Evolutionary conservation across 2,329 filamentous ascomycete species (phyloP), one percentile per base, ranked within the genome.

Genomic region (Colletotrichum musae): DNA sequence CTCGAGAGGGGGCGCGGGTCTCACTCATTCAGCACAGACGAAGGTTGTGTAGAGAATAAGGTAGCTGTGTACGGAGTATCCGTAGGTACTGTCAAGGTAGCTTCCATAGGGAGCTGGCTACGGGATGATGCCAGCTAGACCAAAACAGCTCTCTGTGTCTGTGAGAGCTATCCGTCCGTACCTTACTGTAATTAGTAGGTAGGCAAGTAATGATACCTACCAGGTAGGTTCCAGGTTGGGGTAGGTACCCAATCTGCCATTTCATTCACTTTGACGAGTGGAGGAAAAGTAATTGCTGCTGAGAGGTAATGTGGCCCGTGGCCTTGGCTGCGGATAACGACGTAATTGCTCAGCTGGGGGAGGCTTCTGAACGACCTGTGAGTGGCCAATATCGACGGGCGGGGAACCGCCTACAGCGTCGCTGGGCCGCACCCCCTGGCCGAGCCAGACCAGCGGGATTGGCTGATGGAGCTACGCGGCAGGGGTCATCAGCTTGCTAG

Each of bases 301-400:
- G 26, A 50, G 24, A 51, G 57, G 57, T 59, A 51, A 59, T 39
- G 47, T 61, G 60, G 60, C 28, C 48, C 48, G 48, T 65, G 41
- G 54, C 50, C 60, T 68, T 54, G 65, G 65, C 60, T 64, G 62
- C 66, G 66, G 66, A 68, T 65, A 66, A 66, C 66, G 66, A 69
- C 66, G 66, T 69, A 69, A 69, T 69, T 45, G 36, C 43, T 64
- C 65, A 66, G 66, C 66, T 60, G 56, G 56, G 56, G 32, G 54
- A 26, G 56, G 26, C 45, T 43, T 41, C 56, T 28, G 26, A 66
- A 28, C 18, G 13, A 6, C 41, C 62, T 56, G 32, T 66, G 56
- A 69, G 32, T 69, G 66, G 66, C 51, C 51, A 21, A 28, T 56
- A 36, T 21, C 18, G 16, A 15, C 36, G 51, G 56, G 65, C 54